A percentile compares a stretch with the other conserved stretches of the same genome.
phyloP scores from a whole-genome alignment of 2,329 filamentous ascomycete species.

The Colletotrichum eleusines region DNA sequence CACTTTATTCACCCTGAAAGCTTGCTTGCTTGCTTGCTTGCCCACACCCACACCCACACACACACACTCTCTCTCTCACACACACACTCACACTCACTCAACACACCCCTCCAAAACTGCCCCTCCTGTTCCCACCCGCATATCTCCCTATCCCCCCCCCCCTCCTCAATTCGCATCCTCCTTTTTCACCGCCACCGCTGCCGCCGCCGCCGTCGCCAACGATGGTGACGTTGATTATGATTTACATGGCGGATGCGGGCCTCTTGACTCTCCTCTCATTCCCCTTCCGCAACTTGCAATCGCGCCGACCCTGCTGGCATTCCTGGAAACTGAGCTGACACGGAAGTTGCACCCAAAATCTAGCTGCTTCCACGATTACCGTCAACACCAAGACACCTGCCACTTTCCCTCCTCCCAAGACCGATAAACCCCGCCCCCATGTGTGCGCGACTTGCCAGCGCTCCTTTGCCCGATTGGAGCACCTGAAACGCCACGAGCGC shows the following conservation, averaged over 20 bases:
- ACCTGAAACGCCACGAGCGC: conserved; percentile 95
- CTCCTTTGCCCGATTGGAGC: conserved; percentile 94
- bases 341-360: conserved; percentile 4
- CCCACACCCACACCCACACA: conserved; percentile 32
- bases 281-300: neutral
- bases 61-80: no score
- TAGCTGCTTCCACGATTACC: conserved; percentile 62
- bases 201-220: conserved; percentile 42
- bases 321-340: conserved; percentile 48
- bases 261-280: neutral
- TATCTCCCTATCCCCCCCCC: neutral
- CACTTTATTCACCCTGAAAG: conserved; percentile 44
- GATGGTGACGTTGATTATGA: neutral
- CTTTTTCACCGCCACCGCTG: no score
- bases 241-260: neutral
- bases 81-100: no score
- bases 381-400: conserved; percentile 60
- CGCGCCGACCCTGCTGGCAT: neutral
- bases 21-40: neutral
- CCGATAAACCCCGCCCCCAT: conserved; percentile 96
- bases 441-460: conserved; percentile 91
- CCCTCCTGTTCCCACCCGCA: conserved; percentile 47
- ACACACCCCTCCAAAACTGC: conserved; percentile 44
- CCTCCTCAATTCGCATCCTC: neutral
- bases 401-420: conserved; percentile 86